phyloP scores from a whole-genome alignment of 306 rosid genomes.

The Vigna angularis region DNA sequence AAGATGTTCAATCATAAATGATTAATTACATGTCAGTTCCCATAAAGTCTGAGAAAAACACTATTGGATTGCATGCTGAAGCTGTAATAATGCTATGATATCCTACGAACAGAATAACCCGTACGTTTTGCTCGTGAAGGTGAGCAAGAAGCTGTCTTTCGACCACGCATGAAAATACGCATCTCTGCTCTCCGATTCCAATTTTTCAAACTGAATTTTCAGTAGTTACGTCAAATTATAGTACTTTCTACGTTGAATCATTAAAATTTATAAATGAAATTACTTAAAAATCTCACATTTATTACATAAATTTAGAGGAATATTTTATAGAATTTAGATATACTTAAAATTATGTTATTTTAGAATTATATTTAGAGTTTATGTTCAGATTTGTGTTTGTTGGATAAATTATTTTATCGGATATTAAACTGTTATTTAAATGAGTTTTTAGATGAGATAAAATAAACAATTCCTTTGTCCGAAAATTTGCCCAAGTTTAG shows the following conservation, averaged over 20 bases:
- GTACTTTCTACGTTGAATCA: no score
- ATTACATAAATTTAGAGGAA: no score
- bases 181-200: background rate
- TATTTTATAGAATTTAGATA: no score
- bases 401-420: no score
- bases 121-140: slow-evolving; percentile 21
- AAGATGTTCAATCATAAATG: background rate
- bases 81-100: slow-evolving; percentile 2
- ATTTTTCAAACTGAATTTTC: background rate
- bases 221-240: no score
- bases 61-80: slow-evolving; percentile 4
- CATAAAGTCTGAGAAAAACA: background rate
- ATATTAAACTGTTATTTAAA: no score
- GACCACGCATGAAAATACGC: background rate
- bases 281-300: no score
- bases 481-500: background rate
- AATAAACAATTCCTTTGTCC: background rate
- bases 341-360: no score
- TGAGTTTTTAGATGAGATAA: no score
- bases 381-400: no score
- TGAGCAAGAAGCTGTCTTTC: slow-evolving; percentile 22
- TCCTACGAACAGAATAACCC: background rate
- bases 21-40: background rate
- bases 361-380: no score
- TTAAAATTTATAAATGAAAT: no score